Evolutionary conservation across 345 rosid genomes (phyloP).

Genomic region (Ceriops decandra): DNA sequence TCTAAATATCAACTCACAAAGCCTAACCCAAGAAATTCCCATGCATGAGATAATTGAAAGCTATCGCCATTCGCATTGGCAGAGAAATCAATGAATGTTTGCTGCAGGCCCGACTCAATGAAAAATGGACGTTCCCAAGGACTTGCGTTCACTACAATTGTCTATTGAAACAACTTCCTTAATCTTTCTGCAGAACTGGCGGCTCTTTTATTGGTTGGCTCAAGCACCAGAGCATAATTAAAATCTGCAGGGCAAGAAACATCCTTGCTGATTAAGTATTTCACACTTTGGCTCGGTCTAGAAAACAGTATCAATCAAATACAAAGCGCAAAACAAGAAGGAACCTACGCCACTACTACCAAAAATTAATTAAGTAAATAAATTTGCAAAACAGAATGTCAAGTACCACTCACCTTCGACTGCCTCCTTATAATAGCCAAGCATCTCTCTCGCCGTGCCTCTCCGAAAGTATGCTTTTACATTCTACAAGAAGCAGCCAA

Average conservation of each 20-base stretch:
- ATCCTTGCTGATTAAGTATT: background rate
- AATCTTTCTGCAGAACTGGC: constrained; percentile 69
- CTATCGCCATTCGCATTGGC: background rate
- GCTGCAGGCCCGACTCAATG: background rate
- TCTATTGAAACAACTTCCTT: constrained; percentile 50
- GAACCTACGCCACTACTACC: background rate
- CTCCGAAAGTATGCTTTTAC: constrained; percentile 90
- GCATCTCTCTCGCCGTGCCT: constrained; percentile 96
- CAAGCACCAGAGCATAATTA: constrained; percentile 73
- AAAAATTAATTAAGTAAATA: background rate
- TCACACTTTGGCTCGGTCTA: no score
- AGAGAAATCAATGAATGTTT: background rate
- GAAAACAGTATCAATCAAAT: background rate
- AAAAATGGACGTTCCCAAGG: background rate
- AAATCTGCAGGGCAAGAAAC: constrained; percentile 55
- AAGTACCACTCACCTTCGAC: constrained; percentile 54
- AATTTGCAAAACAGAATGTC: background rate
- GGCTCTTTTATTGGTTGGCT: constrained; percentile 94
- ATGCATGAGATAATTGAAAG: background rate
- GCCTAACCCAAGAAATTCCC: background rate
- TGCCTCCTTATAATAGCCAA: constrained; percentile 71
- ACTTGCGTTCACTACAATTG: background rate
- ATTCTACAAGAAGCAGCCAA: constrained; percentile 41
- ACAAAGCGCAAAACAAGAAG: background rate
- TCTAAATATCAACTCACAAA: background rate